phyloP scores from a whole-genome alignment of 106 monocot genomes.

The Dioscorea alata region DNA sequence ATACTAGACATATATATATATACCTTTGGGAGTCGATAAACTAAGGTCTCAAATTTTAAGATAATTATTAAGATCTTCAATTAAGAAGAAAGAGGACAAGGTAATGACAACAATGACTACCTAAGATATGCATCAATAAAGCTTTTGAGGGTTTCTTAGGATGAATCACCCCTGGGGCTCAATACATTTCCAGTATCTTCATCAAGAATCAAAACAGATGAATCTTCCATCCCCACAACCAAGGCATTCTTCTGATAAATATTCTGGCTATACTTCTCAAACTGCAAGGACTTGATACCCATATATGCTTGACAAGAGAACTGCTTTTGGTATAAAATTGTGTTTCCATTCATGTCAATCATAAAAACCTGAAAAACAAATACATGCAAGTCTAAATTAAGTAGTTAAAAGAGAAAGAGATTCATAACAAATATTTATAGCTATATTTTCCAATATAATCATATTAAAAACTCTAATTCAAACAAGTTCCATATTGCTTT shows the following conservation, averaged over 20 bases:
- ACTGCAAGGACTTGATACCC: constrained; percentile 54
- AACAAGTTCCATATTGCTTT: too few species aligned
- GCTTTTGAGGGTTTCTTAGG: constrained; percentile 59
- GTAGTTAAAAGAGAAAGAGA: too few species aligned
- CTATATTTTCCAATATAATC: too few species aligned
- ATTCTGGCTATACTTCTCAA: constrained; percentile 38
- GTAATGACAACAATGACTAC: constrained; percentile 7
- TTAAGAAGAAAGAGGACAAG: too few species aligned
- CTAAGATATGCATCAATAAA: constrained; percentile 62
- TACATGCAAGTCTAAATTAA: too few species aligned
- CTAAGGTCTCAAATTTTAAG: too few species aligned
- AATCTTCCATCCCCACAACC: constrained; percentile 62
- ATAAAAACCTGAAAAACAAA: constrained; percentile 51
- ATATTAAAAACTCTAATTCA: too few species aligned
- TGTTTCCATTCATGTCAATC: constrained; percentile 41
- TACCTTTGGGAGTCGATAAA: too few species aligned
- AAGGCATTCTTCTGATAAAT: constrained; percentile 47
- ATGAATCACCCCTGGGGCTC: constrained; percentile 25
- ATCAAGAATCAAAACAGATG: constrained; percentile 58
- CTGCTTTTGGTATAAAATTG: constrained; percentile 63
- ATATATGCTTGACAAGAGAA: constrained; percentile 40
- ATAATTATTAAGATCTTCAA: too few species aligned
- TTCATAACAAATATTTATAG: too few species aligned
- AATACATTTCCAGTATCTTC: constrained; percentile 53
- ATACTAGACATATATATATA: too few species aligned